phyloP scores from a whole-genome alignment of 2,329 filamentous ascomycete genomes.

The Shiraia bambusicola region DNA sequence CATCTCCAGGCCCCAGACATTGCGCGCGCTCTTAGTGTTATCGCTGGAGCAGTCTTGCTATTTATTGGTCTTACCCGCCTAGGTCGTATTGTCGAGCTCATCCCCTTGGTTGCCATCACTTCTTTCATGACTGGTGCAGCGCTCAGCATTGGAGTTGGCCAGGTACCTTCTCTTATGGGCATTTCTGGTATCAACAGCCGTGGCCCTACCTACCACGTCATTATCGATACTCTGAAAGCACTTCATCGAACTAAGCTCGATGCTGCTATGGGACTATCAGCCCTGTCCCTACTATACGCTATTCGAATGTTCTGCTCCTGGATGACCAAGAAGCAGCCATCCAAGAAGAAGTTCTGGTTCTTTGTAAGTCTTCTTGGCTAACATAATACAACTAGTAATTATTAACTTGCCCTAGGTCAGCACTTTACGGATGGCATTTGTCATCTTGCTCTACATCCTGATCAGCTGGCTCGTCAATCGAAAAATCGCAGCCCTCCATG shows the following conservation, averaged over 20 bases:
- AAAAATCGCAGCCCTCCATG: conserved; percentile 23
- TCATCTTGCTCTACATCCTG: conserved; percentile 88
- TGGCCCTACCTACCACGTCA: conserved; percentile 75
- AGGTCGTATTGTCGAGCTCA: conserved; percentile 92
- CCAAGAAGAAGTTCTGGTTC: conserved; percentile 78
- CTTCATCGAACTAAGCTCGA: conserved; percentile 70
- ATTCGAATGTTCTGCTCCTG: conserved; percentile 63
- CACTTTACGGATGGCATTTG: conserved; percentile 84
- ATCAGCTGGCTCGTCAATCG: conserved; percentile 84
- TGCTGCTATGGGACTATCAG: conserved; percentile 82
- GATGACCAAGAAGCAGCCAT: conserved; percentile 68
- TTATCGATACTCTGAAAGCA: conserved; percentile 80
- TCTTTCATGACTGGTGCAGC: conserved; percentile 98
- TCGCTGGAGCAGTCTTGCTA: conserved; percentile 76
- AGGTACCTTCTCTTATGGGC: conserved; percentile 80
- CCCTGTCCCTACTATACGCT: conserved; percentile 74
- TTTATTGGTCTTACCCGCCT: conserved; percentile 76
- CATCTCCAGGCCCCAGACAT: conserved; percentile 53
- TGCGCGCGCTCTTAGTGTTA: conserved; percentile 76
- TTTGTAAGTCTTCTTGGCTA: conserved; percentile 53
- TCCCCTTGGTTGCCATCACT: conserved; percentile 84
- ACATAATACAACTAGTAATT: background rate
- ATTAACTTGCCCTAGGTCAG: conserved; percentile 50
- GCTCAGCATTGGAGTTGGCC: conserved; percentile 81
- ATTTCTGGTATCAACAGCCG: conserved; percentile 73